phyloP scores from a whole-genome alignment of 805 yeast genomes.

The Metschnikowia corniflorae region DNA sequence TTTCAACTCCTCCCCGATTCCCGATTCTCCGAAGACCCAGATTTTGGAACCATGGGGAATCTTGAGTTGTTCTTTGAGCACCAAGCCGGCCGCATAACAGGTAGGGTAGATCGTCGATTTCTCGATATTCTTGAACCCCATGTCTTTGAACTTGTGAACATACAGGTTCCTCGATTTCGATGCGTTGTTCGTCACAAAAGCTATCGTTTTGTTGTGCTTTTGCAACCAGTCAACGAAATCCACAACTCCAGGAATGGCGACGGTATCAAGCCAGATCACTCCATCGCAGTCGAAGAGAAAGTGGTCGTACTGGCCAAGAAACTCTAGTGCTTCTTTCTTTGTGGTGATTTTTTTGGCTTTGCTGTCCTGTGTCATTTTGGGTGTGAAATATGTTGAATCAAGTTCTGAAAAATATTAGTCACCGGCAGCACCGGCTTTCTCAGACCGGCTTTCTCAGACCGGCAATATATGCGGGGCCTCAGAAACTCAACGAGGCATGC shows the following conservation, averaged over 20 bases:
- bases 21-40: conserved; percentile 41
- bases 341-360: conserved; percentile 6
- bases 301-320: conserved; percentile 32
- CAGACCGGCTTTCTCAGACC: too few relatives aligned
- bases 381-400: too few relatives aligned
- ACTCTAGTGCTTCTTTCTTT: conserved; percentile 17
- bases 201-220: conserved; percentile 24
- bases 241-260: conserved; percentile 31
- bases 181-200: conserved; percentile 39
- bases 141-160: conserved; percentile 27
- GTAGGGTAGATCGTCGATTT: conserved; percentile 35
- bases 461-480: too few relatives aligned
- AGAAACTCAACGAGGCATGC: too few relatives aligned
- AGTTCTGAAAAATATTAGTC: too few relatives aligned
- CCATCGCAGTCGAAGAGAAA: conserved; percentile 44
- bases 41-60: conserved; percentile 31
- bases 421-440: too few relatives aligned
- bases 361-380: neutral
- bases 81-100: conserved; percentile 34
- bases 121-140: conserved; percentile 29
- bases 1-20: conserved; percentile 34
- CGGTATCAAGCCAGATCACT: conserved; percentile 39
- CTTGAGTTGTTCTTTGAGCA: conserved; percentile 21
- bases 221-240: conserved; percentile 24
- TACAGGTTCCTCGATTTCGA: conserved; percentile 33